phyloP scores from a whole-genome alignment of 2,329 filamentous ascomycete genomes.

The Gnomoniopsis smithogilvyi region DNA sequence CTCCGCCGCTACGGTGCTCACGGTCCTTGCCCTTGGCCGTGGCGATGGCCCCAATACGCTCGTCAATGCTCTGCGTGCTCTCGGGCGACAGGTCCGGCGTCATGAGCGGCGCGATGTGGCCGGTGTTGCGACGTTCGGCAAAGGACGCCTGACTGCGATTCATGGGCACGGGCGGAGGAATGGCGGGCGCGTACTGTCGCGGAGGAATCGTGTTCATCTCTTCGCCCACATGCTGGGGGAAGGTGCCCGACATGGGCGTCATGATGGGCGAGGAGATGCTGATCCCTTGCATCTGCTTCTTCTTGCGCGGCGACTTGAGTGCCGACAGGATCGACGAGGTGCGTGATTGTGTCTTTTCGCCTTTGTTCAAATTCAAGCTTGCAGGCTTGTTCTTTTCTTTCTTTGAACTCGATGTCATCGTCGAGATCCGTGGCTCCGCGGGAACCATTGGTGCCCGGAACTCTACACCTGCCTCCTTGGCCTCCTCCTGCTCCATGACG shows the following conservation, averaged over 20 bases:
- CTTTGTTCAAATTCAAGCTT: conserved; percentile 45
- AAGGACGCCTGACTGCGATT: conserved; percentile 30
- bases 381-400: conserved; percentile 48
- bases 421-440: conserved; percentile 24
- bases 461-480: conserved; percentile 54
- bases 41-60: conserved; percentile 41
- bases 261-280: conserved; percentile 64
- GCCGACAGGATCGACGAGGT: conserved; percentile 58
- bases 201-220: conserved; percentile 58
- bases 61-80: conserved; percentile 53
- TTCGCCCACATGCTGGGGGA: conserved; percentile 42
- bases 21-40: conserved; percentile 16
- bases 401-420: conserved; percentile 33
- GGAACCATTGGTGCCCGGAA: conserved; percentile 41
- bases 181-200: conserved; percentile 54
- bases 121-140: conserved; percentile 25
- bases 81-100: conserved; percentile 43
- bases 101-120: conserved; percentile 39
- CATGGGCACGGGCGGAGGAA: conserved; percentile 54
- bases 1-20: conserved; percentile 5
- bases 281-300: conserved; percentile 49
- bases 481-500: conserved; percentile 84
- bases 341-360: conserved; percentile 53
- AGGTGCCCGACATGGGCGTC: conserved; percentile 59
- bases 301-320: conserved; percentile 58